A percentile compares a stretch with the other conserved stretches of the same genome.
Conservation (phyloP, 306 rosid genomes). For the Spatholobus suberectus region DNA sequence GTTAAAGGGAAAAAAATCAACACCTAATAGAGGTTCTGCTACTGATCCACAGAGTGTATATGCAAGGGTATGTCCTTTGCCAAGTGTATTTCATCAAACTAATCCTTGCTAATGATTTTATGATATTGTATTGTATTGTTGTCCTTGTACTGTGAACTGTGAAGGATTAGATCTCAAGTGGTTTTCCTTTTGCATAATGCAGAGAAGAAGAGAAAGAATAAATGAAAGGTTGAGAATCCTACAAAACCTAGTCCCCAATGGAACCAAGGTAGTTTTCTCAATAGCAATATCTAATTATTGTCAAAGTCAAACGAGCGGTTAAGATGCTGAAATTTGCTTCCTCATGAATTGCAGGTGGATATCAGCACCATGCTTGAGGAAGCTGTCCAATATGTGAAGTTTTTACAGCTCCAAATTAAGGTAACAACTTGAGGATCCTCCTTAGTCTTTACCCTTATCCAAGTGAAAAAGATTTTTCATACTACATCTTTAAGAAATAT, state of each 20-base stretch:
- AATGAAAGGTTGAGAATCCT: slow-evolving; percentile 85
- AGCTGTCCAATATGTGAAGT: slow-evolving; percentile 90
- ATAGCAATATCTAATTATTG: background rate
- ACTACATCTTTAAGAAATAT: background rate
- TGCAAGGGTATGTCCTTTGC: slow-evolving; percentile 70
- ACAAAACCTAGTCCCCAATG: slow-evolving; percentile 88
- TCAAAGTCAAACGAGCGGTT: background rate
- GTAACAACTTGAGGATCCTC: slow-evolving; percentile 46
- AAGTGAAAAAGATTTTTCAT: background rate
- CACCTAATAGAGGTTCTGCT: slow-evolving; percentile 67
- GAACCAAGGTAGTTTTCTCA: slow-evolving; percentile 75
- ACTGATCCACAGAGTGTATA: slow-evolving; percentile 86
- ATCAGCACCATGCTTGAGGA: slow-evolving; percentile 99
- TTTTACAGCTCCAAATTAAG: slow-evolving; percentile 91
- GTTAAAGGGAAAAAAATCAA: slow-evolving; percentile 63
- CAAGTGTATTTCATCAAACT: slow-evolving; percentile 10
- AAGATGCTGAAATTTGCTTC: slow-evolving; percentile 29
- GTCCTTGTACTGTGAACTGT: background rate
- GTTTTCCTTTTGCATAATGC: slow-evolving; percentile 41
- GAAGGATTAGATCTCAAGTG: slow-evolving; percentile 15
- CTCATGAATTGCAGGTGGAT: slow-evolving; percentile 72
- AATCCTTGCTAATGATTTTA: background rate
- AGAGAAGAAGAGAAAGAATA: slow-evolving; percentile 98
- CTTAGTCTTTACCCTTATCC: background rate
- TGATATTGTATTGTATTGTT: background rate